Base-by-base conservation (phyloP, 192 early-diverging fungal genomes). In the Podila epicladia region DNA sequence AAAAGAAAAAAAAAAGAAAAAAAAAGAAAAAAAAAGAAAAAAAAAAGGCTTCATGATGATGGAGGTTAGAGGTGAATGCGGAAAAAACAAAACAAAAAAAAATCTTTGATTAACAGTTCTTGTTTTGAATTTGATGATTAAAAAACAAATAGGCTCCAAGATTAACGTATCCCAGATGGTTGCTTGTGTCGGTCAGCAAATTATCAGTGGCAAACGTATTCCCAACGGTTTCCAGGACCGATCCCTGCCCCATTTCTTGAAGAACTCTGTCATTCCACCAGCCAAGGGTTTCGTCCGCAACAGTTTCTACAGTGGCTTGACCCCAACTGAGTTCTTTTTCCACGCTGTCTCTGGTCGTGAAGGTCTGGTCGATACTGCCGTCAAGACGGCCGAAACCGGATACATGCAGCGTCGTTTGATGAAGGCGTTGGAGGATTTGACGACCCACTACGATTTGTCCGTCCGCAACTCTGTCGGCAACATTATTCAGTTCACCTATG, bases 141-240 rank as follows among this genome's bases (percentile, higher is more conserved):
- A n/a, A n/a, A n/a, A n/a, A n/a, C n/a, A n/a, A 5, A 31, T 76
- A 92, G 92, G 98, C 72, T 98, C 97, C 58, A 90, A 94, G 55
- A 91, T 97, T 83, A 99, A 99, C 87, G 97, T 99, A 72, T 98
- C 95, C 31, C 98, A 99, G 82, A 99, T 99, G 98, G 95, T 99
- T 75, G 97, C 97, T 68, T 97, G 96, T 92, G 98, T 99, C 69
- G 98, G 97, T 72, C 98, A 99, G 86, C 98, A 99, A 80, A 99
- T 98, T 92, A 96, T 99, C 82, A 95, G 92, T 80, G 95, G 95
- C 60, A 93, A 86, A 67, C 97, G 98, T 90, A 95, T 99, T 79
- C 94, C 94, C 17, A 91, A 98, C 82, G 98, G 98, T 59, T 99
- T 99, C 80, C 93, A 94, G 50, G 97, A 99, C 84, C 92, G 98